Percentiles rank a stretch among this genome's conserved stretches.
phyloP scores from a whole-genome alignment of 768 basidiomycete genomes.

The Mycena capillaripes region DNA sequence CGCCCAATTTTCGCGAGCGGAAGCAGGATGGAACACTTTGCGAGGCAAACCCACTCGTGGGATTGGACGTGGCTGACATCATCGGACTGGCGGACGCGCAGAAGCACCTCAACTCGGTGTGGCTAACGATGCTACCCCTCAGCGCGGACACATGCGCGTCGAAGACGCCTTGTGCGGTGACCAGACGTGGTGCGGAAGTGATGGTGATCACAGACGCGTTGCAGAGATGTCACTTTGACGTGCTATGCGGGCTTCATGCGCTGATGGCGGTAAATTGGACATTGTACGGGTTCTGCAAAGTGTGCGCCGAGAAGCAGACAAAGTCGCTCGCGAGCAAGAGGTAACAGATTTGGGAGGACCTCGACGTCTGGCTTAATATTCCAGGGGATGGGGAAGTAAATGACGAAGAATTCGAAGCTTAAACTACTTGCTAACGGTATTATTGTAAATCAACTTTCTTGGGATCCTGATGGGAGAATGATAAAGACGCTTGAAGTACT shows the following conservation, averaged over 20 bases:
- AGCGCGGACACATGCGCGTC: background rate
- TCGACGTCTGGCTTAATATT: slow-evolving; percentile 21
- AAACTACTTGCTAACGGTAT: no score
- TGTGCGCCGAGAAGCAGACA: background rate
- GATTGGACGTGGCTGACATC: slow-evolving; percentile 4
- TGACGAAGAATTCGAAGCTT: background rate
- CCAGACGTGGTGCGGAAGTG: background rate
- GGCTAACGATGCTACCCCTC: slow-evolving; percentile 16
- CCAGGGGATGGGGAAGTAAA: background rate
- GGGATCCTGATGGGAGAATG: no score
- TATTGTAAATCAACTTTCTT: no score
- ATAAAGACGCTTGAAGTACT: no score
- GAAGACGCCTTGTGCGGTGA: background rate
- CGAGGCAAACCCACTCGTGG: background rate
- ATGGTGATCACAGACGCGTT: background rate
- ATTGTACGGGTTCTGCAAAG: background rate
- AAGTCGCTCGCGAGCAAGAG: background rate
- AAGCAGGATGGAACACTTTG: background rate
- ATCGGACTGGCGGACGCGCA: slow-evolving; percentile 29
- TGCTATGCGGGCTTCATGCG: slow-evolving; percentile 4
- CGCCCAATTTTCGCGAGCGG: background rate
- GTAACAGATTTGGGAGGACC: background rate
- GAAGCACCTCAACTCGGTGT: slow-evolving; percentile 25
- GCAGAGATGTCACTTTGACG: slow-evolving; percentile 3
- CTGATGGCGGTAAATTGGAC: background rate